These are phyloP conservation scores for Staphylotrichum tortipilum DNA, from an alignment of 495 filamentous ascomycete genomes.

Conservation along the genomic window DNA sequence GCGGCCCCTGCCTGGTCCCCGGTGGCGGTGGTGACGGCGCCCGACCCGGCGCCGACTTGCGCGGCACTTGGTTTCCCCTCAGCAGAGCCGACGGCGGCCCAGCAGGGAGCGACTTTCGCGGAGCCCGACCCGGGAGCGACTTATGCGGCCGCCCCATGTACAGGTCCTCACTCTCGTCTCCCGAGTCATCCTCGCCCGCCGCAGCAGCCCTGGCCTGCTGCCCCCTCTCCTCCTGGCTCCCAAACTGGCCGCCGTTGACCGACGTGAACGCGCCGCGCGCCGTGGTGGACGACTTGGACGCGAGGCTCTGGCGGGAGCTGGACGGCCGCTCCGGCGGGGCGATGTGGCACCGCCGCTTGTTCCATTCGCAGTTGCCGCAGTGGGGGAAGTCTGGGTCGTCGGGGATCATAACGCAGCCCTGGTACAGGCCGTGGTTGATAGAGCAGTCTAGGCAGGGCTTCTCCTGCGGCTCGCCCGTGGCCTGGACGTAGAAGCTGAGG, in stretches of 20 bases:
- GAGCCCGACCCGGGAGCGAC: constrained; percentile 13
- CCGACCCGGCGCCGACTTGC: too few species aligned
- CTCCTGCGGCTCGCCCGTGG: constrained; percentile 18
- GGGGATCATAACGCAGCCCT: constrained; percentile 19
- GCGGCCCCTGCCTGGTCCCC: constrained; percentile 5
- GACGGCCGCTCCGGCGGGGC: neutral
- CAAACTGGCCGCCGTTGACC: constrained; percentile 12
- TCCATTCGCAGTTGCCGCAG: constrained; percentile 32
- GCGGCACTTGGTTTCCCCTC: too few species aligned
- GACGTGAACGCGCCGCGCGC: constrained; percentile 19
- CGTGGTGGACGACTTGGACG: neutral
- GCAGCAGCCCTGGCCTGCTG: neutral
- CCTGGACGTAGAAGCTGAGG: constrained; percentile 27
- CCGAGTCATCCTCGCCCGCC: neutral
- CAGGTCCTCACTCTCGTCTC: neutral
- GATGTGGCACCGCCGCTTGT: constrained; percentile 19
- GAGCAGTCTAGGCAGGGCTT: constrained; percentile 19
- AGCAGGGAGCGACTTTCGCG: constrained; percentile 24
- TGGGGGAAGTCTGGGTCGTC: constrained; percentile 16
- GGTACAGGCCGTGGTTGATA: constrained; percentile 15
- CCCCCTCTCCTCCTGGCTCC: neutral
- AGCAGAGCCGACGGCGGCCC: too few species aligned
- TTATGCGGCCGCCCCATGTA: constrained; percentile 4
- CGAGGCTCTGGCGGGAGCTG: neutral
- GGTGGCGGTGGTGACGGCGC: too few species aligned